Percentiles rank a stretch among this genome's conserved stretches.
These are phyloP conservation scores for Lachnellula arida DNA, from an alignment of 2,329 filamentous ascomycete species.

Conservation along the genomic window DNA sequence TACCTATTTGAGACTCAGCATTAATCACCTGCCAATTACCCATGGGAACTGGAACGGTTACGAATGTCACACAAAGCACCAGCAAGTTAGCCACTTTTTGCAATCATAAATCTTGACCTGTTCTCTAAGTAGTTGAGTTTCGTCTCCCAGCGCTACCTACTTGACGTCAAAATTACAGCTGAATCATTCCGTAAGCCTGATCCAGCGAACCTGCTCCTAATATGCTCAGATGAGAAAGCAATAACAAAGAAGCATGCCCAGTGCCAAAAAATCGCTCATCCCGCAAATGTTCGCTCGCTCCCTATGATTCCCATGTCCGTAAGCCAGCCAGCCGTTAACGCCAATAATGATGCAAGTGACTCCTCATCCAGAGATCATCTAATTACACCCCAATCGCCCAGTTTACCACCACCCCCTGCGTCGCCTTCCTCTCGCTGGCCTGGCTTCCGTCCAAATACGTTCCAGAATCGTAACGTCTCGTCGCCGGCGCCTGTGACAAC, in stretches of 20 bases:
- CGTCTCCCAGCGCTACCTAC: not conserved
- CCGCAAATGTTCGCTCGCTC: slow-evolving; percentile 1
- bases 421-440: slow-evolving; percentile 64
- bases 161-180: not conserved
- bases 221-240: not conserved
- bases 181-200: not conserved
- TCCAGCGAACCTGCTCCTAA: not conserved
- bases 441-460: slow-evolving; percentile 81
- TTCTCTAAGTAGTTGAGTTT: slow-evolving; percentile 14
- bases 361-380: slow-evolving; percentile 42
- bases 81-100: too few species aligned
- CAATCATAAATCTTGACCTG: not conserved
- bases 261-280: not conserved
- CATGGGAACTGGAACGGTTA: too few species aligned
- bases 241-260: not conserved
- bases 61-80: too few species aligned
- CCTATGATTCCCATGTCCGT: not conserved
- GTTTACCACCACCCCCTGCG: slow-evolving; percentile 51
- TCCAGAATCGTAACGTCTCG: slow-evolving; percentile 95
- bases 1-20: too few species aligned
- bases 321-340: not conserved
- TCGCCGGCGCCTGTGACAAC: slow-evolving; percentile 96
- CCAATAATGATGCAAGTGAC: slow-evolving; percentile 3
- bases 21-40: too few species aligned
- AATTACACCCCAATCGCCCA: slow-evolving; percentile 81